Evolutionary conservation across 768 basidiomycete species (phyloP).

Genomic region (Suillus subalutaceus): DNA sequence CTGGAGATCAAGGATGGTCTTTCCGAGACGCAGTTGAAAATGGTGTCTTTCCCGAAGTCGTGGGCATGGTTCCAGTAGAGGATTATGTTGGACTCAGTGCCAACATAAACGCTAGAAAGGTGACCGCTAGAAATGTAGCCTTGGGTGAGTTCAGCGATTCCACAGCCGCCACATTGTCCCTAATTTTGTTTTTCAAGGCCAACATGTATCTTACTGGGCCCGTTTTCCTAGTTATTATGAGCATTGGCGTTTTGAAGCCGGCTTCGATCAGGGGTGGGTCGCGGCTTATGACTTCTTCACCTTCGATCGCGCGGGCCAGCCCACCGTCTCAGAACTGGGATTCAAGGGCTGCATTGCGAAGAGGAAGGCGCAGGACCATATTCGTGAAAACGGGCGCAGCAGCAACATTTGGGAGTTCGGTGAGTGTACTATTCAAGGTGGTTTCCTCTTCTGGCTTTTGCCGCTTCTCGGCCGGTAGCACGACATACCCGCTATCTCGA

Average conservation of each 20-base stretch:
- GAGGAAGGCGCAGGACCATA: conserved; percentile 48
- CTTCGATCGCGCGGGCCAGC: conserved; percentile 20
- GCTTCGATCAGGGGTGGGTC: conserved; percentile 73
- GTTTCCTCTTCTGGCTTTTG: conserved; percentile 5
- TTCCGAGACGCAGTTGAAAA: conserved; percentile 63
- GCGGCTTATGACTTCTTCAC: conserved; percentile 63
- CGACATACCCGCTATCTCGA: conserved; percentile 8
- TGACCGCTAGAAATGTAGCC: conserved; percentile 34
- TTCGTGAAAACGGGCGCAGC: conserved; percentile 39
- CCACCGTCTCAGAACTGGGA: conserved; percentile 57
- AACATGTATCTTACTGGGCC: conserved; percentile 45
- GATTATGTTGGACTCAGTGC: conserved; percentile 19
- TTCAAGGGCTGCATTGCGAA: conserved; percentile 65
- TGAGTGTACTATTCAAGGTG: conserved; percentile 29
- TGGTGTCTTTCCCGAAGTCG: conserved; percentile 60
- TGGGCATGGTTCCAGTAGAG: conserved; percentile 44
- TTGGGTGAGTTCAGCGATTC: conserved; percentile 27
- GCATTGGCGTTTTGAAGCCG: conserved; percentile 68
- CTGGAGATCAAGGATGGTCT: conserved; percentile 76
- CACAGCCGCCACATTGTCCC: conserved; percentile 20
- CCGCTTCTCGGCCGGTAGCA: conserved; percentile 7
- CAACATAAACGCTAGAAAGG: conserved; percentile 29
- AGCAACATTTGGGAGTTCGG: conserved; percentile 69
- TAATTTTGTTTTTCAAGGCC: conserved; percentile 31
- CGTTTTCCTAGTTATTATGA: conserved; percentile 60